phyloP scores from a whole-genome alignment of 2,329 filamentous ascomycete genomes.

The Verticillium longisporum region DNA sequence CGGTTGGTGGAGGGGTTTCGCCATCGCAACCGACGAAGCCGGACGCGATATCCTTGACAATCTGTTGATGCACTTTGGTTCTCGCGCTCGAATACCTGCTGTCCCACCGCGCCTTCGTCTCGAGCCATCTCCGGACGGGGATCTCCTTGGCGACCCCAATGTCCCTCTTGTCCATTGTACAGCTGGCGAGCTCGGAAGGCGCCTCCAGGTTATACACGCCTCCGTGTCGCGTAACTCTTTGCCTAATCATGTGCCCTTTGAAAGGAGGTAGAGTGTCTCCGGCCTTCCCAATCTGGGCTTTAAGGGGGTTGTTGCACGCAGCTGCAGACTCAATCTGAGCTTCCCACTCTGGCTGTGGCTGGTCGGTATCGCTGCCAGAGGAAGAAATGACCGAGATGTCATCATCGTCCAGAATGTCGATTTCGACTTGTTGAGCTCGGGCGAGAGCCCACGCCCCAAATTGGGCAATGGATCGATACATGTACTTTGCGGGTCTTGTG shows the following conservation, averaged over 20 bases:
- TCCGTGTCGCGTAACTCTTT: constrained; percentile 75
- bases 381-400: constrained; percentile 66
- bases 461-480: constrained; percentile 88
- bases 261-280: constrained; percentile 79
- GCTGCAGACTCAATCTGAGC: constrained; percentile 6
- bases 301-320: constrained; percentile 5
- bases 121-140: constrained; percentile 79
- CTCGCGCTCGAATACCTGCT: constrained; percentile 62
- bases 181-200: constrained; percentile 58
- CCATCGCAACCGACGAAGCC: constrained; percentile 65
- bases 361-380: constrained; percentile 30
- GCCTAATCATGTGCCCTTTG: constrained; percentile 82
- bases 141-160: constrained; percentile 76
- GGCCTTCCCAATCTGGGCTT: constrained; percentile 65
- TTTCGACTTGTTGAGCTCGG: constrained; percentile 68
- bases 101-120: constrained; percentile 67
- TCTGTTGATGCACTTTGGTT: constrained; percentile 63
- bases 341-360: constrained; percentile 1
- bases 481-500: constrained; percentile 90
- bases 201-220: constrained; percentile 61
- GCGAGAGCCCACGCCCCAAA: constrained; percentile 91
- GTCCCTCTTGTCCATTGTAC: constrained; percentile 50
- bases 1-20: constrained; percentile 76
- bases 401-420: constrained; percentile 78
- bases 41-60: constrained; percentile 63